Evolutionary conservation across 2,329 filamentous ascomycete species (phyloP).

Genomic region (Pestalotiopsis sp.): DNA sequence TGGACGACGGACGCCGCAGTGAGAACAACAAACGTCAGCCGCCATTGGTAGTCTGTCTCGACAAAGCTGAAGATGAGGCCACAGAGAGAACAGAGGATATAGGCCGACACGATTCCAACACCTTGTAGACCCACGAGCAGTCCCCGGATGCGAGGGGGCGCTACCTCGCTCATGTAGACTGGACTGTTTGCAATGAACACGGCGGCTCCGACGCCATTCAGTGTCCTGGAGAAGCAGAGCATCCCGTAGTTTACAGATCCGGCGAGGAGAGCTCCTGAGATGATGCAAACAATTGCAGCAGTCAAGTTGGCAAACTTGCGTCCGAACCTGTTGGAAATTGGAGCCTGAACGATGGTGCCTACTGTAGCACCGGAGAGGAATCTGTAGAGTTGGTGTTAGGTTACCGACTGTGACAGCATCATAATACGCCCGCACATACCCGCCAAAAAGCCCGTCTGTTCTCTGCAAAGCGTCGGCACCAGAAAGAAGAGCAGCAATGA

Average conservation of each 20-base stretch:
- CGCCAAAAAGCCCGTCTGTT: slow-evolving; percentile 15
- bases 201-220: slow-evolving; percentile 22
- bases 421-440: background rate
- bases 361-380: slow-evolving; percentile 21
- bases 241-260: slow-evolving; percentile 22
- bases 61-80: slow-evolving; percentile 26
- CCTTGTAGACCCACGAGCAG: slow-evolving; percentile 25
- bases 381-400: background rate
- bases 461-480: slow-evolving; percentile 14
- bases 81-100: slow-evolving; percentile 21
- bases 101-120: slow-evolving; percentile 26
- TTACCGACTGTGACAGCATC: no score
- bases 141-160: slow-evolving; percentile 26
- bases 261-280: slow-evolving; percentile 20
- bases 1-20: slow-evolving; percentile 11
- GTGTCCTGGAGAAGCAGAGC: slow-evolving; percentile 20
- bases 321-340: slow-evolving; percentile 20
- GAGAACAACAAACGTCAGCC: slow-evolving; percentile 14
- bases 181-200: slow-evolving; percentile 24
- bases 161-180: slow-evolving; percentile 28
- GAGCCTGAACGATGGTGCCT: slow-evolving; percentile 19
- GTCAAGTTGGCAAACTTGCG: slow-evolving; percentile 20
- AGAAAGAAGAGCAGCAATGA: slow-evolving; percentile 23
- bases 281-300: slow-evolving; percentile 17
- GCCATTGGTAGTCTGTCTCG: slow-evolving; percentile 20